Evolutionary conservation across 2,329 filamentous ascomycete species (phyloP).

Genomic region (Diaporthe amygdali): DNA sequence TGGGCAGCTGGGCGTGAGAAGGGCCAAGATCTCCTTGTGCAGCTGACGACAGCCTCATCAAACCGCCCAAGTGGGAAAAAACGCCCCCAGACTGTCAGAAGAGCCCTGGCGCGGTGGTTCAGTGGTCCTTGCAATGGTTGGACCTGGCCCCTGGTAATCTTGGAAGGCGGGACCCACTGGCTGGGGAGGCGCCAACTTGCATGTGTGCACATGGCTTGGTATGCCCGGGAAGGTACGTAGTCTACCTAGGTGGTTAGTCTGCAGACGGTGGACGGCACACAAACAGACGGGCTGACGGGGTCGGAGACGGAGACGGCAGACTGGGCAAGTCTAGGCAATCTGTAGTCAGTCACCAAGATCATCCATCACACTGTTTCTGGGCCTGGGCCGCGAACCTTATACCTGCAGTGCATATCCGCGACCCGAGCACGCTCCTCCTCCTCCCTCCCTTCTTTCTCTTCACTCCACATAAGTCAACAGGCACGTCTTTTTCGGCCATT

Average conservation of each 20-base stretch:
- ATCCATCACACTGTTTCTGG: neutral
- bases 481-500: conserved; percentile 22
- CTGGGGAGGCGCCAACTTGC: neutral
- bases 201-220: neutral
- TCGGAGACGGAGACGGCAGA: neutral
- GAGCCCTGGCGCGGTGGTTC: neutral
- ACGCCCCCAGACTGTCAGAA: neutral
- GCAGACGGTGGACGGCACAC: neutral
- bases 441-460: neutral
- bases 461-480: conserved; percentile 16
- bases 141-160: conserved; percentile 6
- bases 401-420: conserved; percentile 25
- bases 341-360: neutral
- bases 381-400: conserved; percentile 19
- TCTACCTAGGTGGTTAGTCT: too few species aligned
- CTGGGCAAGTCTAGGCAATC: too few species aligned
- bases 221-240: too few species aligned
- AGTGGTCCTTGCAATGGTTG: neutral
- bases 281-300: too few species aligned
- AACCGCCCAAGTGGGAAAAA: neutral
- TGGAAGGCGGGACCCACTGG: conserved; percentile 3
- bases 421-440: neutral
- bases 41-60: conserved; percentile 15
- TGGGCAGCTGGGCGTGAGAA: neutral
- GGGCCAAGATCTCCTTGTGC: neutral